Base-by-base conservation (phyloP, 164 flowering plant genomes). In the Sextonia rubra region DNA sequence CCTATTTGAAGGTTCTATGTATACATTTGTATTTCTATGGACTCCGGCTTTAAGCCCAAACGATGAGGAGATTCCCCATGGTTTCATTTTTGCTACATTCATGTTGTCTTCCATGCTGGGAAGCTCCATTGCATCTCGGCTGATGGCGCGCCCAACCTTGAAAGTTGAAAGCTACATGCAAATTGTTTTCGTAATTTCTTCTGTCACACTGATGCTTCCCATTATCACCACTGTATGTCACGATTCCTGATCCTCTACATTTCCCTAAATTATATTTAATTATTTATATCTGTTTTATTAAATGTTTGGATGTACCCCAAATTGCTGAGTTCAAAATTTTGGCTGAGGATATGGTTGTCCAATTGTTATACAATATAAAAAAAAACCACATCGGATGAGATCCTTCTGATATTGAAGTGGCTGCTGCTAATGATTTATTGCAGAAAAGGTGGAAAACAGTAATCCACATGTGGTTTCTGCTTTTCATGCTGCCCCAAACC, bases 81-180 rank as follows among this genome's bases (percentile, higher is more conserved):
- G 99, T 63, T 92, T 95, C 78, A 90, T 95, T 71, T 95, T 95
- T 77, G 99, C 99, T 3, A 95, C 99, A 20, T 92, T 95, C 84
- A 95, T 95, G 99, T 78, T 95, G 86, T 88, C 98, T 55, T 95
- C 99, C 48, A 95, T 95, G 99, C 74, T 95, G 86, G 99, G 99
- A 81, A 95, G 99, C 83, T 92, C 98, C 66, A 73, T 91, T 68
- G 98, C 99, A 44, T 83, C 99, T 78, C 85, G 93, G 20, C 78
- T 95, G 70, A 79, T 95, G 88, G 90, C 98, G 18, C 93, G 86
- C 64, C 44, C 84, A 74, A 65, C 94, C 66, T 74, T 77, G 60
- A 90, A 82, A 83, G 99, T 91, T 61, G 98, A 95, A 81, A 85
- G 91, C 84, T 95, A 90, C 85, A 95, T 95, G 99, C 98, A 92